phyloP scores from a whole-genome alignment of 1,284 basidiomycete species.

The Ceratobasidium sp. region DNA sequence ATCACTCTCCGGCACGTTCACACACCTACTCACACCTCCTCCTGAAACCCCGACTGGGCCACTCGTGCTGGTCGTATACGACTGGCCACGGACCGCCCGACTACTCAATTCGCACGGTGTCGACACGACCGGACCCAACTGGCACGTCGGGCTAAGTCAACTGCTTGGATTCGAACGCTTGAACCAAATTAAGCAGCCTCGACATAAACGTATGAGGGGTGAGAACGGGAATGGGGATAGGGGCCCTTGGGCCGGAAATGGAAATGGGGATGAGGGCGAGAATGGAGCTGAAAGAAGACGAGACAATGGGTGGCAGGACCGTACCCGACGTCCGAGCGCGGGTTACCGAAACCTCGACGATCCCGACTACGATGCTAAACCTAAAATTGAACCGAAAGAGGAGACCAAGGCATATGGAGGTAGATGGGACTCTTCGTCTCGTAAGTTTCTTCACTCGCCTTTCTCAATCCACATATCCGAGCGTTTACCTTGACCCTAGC shows the following conservation, averaged over 20 bases:
- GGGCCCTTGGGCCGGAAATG: neutral
- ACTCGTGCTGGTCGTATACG: slow-evolving; percentile 18
- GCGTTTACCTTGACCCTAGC: neutral
- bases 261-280: neutral
- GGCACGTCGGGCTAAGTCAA: slow-evolving; percentile 19
- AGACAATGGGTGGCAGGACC: neutral
- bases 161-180: slow-evolving; percentile 24
- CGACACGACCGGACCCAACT: neutral
- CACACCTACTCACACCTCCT: neutral
- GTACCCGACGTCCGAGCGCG: neutral
- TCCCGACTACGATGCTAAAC: slow-evolving; percentile 4
- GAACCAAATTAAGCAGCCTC: neutral
- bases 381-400: neutral
- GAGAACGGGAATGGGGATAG: neutral
- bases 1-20: neutral
- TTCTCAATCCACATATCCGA: neutral
- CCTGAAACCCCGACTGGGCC: neutral
- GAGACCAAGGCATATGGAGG: slow-evolving; percentile 10
- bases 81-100: slow-evolving; percentile 34
- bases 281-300: neutral
- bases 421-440: slow-evolving; percentile 24
- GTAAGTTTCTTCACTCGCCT: neutral
- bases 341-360: neutral
- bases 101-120: slow-evolving; percentile 5
- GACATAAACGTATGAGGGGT: too few species aligned